Conservation (phyloP, 2,329 filamentous ascomycete genomes). For the Calonectria henricotiae region DNA sequence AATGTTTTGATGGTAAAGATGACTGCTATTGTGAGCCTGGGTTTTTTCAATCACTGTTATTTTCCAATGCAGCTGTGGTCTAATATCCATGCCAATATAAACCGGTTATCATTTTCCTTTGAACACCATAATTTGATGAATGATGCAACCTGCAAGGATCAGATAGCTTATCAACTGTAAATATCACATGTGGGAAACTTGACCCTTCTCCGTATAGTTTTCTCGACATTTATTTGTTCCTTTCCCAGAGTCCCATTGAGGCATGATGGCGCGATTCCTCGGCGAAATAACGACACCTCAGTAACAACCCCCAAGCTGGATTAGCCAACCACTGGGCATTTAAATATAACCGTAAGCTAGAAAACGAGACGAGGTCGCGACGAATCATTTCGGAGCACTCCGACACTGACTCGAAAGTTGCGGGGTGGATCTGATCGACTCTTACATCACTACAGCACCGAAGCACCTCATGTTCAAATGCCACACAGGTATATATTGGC, state of each 20-base stretch:
- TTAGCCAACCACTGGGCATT: neutral
- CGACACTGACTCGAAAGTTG: neutral
- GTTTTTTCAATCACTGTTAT: too few relatives aligned
- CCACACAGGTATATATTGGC: neutral
- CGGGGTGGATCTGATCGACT: slow-evolving; percentile 13
- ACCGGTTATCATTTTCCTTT: neutral
- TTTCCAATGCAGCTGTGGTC: too few relatives aligned
- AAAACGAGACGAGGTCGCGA: neutral
- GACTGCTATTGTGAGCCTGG: too few relatives aligned
- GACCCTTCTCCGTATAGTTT: neutral
- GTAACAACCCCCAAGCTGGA: neutral
- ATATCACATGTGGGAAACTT: too few relatives aligned
- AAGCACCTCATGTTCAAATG: neutral
- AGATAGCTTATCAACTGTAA: too few relatives aligned
- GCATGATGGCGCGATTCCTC: slow-evolving; percentile 1
- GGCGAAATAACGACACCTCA: slow-evolving; percentile 14
- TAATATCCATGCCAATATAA: neutral
- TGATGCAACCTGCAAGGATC: neutral
- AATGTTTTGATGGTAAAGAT: too few relatives aligned
- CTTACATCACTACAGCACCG: slow-evolving; percentile 4
- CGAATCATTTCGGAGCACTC: neutral
- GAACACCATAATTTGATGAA: neutral
- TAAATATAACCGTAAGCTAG: neutral
- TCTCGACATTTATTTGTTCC: neutral
- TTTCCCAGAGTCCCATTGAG: neutral